A percentile compares a stretch with the other conserved stretches of the same genome.
Conservation (phyloP, 176 grass and related monocot species). For the Cenchrus purpureus region DNA sequence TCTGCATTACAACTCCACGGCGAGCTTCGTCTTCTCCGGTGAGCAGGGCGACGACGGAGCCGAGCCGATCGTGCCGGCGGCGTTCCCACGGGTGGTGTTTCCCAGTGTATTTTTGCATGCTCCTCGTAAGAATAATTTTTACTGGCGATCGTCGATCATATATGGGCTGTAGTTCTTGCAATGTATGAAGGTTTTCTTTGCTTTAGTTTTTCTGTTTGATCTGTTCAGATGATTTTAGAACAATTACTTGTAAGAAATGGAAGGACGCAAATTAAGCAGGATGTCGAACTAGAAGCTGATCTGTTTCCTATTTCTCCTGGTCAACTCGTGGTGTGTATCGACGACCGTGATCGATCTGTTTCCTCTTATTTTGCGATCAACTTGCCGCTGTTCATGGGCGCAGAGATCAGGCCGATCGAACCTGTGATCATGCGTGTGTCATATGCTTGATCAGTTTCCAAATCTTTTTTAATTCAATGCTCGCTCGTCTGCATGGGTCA, state of each 20-base stretch:
- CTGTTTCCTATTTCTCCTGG: not conserved
- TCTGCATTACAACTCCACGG: not conserved
- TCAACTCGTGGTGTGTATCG: slow-evolving; percentile 5
- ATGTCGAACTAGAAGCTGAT: slow-evolving; percentile 20
- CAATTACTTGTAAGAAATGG: slow-evolving; percentile 45
- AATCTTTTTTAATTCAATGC: not conserved
- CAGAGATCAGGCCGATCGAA: slow-evolving; percentile 4
- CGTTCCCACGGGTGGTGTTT: not conserved
- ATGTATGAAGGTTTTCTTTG: slow-evolving; percentile 17
- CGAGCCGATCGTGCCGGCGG: slow-evolving; percentile 2
- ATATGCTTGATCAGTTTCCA: not conserved
- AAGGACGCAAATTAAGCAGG: slow-evolving; percentile 20
- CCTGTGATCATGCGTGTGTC: not conserved
- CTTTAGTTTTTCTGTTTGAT: not conserved
- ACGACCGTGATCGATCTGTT: slow-evolving; percentile 9
- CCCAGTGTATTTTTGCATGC: slow-evolving; percentile 29
- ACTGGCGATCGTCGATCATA: not conserved
- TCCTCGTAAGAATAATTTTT: slow-evolving; percentile 21
- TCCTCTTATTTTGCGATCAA: not conserved
- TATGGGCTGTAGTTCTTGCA: slow-evolving; percentile 12
- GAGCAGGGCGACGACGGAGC: not conserved
- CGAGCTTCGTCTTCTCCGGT: slow-evolving; percentile 17
- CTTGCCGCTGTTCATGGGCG: slow-evolving; percentile 4
- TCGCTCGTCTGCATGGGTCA: not conserved
- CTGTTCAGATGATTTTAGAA: not conserved